A percentile compares a stretch with the other conserved stretches of the same genome.
Conservation (phyloP, 306 rosid genomes). For the Prunus kanzakura region DNA sequence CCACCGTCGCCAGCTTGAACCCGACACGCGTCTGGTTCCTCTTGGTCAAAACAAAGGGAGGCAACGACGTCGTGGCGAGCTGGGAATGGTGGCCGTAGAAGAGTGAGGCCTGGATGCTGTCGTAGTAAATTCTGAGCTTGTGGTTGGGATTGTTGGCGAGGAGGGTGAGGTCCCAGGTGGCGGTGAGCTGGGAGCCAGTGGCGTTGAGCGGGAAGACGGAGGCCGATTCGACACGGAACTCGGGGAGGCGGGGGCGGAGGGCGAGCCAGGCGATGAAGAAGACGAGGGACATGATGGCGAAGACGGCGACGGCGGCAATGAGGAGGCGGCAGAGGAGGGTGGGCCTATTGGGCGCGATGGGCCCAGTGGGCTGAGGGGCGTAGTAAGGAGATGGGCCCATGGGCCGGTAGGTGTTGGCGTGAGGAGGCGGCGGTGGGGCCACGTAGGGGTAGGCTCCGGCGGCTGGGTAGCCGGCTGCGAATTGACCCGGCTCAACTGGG, state of each 20-base stretch:
- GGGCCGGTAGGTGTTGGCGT: not conserved
- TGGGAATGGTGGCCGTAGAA: not conserved
- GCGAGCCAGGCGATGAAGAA: slow-evolving; percentile 13
- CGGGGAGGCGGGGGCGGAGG: slow-evolving; percentile 19
- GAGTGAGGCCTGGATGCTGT: slow-evolving; percentile 15
- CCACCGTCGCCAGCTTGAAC: not conserved
- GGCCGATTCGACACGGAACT: slow-evolving; percentile 30
- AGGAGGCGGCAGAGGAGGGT: slow-evolving; percentile 8
- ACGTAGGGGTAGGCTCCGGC: not conserved
- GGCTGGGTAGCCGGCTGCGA: slow-evolving; percentile 24
- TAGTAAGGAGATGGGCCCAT: not conserved
- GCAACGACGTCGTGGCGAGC: slow-evolving; percentile 1
- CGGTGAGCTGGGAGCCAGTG: slow-evolving; percentile 16
- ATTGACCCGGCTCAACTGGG: slow-evolving; percentile 13
- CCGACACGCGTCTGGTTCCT: slow-evolving; percentile 14
- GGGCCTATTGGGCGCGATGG: not conserved
- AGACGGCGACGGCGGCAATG: not conserved
- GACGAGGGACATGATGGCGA: not conserved
- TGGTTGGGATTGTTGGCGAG: slow-evolving; percentile 22
- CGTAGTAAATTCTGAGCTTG: slow-evolving; percentile 10
- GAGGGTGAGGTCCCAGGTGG: slow-evolving; percentile 26
- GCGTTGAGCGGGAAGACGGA: slow-evolving; percentile 10
- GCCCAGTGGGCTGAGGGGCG: not conserved
- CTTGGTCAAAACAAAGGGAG: slow-evolving; percentile 4
- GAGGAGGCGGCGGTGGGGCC: not conserved